Evolutionary conservation across 805 yeast species (phyloP), one percentile per base, ranked within the genome.

Genomic region (Brettanomyces nanus): DNA sequence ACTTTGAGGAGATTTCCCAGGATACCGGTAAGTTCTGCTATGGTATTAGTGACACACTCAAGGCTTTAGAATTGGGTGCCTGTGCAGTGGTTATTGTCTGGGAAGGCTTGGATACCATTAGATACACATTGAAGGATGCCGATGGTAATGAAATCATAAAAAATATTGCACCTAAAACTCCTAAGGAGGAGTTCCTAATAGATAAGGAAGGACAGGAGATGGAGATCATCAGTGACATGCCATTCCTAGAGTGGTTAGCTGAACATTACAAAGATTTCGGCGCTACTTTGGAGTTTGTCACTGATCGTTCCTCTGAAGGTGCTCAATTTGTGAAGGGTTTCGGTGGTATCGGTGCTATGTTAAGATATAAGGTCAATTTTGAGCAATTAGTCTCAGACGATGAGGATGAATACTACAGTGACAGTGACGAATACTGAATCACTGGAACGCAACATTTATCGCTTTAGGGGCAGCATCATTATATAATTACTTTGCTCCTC

Each of bases 1-100:
- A 90, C 70, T 92, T 92, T 59, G 98, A 92, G 62, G 97, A 92
- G 69, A 92, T 92, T 48, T 84, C 97, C 37, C 95, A 85, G 65
- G 99, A 92, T 63, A 76, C 95, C 28, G 99, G 99, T 51, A 84
- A 85, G 61, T 90, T 81, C 78, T 92, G 98, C 71, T 92, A 89
- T 60, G 96, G 97, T 70, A 83, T 90, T 49, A 95, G 85, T 37
- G 98, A 92, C 62, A 92, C 98, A 10, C 65, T 92, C 51, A 92
- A 92, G 66, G 98, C 98, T 3, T 70, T 92, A 47, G 98, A 92
- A 53, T 75, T 87, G 46, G 97, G 98, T 64, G 92, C 99, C 21
- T 80, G 94, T 63, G 98, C 92, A 62, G 84, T 73, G 41, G 72
- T 92, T 43, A 90, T 92, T 55, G 96, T 92, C 31, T 84, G 80